These are phyloP conservation scores for Sphagnum magellanicum DNA, from an alignment of 228 moss, liverwort and hornwort species.

Conservation along the genomic window DNA sequence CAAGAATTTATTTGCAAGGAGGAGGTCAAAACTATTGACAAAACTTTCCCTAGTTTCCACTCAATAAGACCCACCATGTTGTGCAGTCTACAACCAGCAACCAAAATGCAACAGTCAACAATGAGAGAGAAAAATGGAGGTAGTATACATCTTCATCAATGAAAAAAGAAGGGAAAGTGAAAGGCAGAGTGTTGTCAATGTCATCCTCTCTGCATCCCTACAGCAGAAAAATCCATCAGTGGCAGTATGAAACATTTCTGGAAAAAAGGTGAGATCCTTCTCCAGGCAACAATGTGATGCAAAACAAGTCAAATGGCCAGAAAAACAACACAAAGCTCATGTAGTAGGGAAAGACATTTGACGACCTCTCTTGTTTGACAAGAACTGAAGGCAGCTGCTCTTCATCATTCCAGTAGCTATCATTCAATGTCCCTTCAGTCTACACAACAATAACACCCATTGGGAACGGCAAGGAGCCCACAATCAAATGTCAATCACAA, in stretches of 20 bases:
- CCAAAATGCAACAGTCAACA: too few relatives aligned
- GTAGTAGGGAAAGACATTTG: constrained; percentile 1
- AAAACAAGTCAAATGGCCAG: not conserved
- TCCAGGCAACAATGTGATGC: not conserved
- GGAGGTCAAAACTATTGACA: not conserved
- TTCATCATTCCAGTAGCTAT: constrained; percentile 26
- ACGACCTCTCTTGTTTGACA: constrained; percentile 27
- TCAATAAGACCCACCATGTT: too few relatives aligned
- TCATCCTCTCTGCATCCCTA: constrained; percentile 43
- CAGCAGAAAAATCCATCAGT: not conserved
- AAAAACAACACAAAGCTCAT: not conserved
- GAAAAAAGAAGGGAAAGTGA: constrained; percentile 88
- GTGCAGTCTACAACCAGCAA: too few relatives aligned
- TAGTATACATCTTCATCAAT: constrained; percentile 85
- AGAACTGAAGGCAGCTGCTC: constrained; percentile 7
- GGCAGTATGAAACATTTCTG: not conserved
- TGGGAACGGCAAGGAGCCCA: too few relatives aligned
- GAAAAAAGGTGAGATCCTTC: constrained; percentile 5
- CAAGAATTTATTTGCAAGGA: not conserved
- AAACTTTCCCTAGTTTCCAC: not conserved
- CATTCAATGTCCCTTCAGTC: constrained; percentile 39
- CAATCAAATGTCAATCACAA: too few relatives aligned
- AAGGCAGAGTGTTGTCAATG: constrained; percentile 39
- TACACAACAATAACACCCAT: constrained; percentile 11
- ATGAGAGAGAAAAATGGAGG: too few relatives aligned